These are phyloP conservation scores for Debaryomyces sp. DNA, from an alignment of 1,139 yeast genomes.

Conservation along the genomic window DNA sequence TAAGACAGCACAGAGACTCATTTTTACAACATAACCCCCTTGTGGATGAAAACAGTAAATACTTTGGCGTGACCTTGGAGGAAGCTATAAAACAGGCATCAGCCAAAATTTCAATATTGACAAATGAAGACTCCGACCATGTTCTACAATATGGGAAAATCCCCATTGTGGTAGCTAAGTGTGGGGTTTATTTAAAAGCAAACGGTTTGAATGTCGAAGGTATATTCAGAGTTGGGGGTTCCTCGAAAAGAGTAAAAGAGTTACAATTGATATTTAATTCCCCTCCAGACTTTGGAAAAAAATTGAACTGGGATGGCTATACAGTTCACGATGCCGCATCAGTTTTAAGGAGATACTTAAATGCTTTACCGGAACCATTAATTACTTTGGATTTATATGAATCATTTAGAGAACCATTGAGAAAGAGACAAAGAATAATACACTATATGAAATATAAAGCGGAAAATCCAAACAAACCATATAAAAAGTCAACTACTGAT, in stretches of 20 bases:
- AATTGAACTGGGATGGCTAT: constrained; percentile 87
- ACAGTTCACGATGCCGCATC: constrained; percentile 99
- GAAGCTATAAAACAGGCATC: constrained; percentile 74
- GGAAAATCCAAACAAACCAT: constrained; percentile 36
- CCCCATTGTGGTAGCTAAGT: constrained; percentile 92
- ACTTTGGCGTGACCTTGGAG: constrained; percentile 84
- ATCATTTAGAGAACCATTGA: constrained; percentile 75
- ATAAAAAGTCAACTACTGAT: constrained; percentile 17
- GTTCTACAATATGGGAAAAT: constrained; percentile 74
- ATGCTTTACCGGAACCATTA: constrained; percentile 89
- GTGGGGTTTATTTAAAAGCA: constrained; percentile 83
- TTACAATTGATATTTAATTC: constrained; percentile 80
- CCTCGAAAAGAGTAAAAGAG: constrained; percentile 84
- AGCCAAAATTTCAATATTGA: constrained; percentile 69
- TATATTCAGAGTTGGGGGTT: constrained; percentile 91
- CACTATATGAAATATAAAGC: constrained; percentile 63
- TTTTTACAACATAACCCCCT: constrained; percentile 50
- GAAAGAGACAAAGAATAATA: constrained; percentile 59
- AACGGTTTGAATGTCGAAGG: constrained; percentile 84
- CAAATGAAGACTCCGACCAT: constrained; percentile 49
- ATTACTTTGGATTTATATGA: constrained; percentile 81
- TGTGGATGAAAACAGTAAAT: constrained; percentile 53
- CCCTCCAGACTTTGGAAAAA: constrained; percentile 89
- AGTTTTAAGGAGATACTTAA: constrained; percentile 78
- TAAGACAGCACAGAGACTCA: constrained; percentile 60